These are phyloP conservation scores for Dryadomyces quercus-mongolicae DNA, from an alignment of 2,329 filamentous ascomycete species.

Conservation along the genomic window DNA sequence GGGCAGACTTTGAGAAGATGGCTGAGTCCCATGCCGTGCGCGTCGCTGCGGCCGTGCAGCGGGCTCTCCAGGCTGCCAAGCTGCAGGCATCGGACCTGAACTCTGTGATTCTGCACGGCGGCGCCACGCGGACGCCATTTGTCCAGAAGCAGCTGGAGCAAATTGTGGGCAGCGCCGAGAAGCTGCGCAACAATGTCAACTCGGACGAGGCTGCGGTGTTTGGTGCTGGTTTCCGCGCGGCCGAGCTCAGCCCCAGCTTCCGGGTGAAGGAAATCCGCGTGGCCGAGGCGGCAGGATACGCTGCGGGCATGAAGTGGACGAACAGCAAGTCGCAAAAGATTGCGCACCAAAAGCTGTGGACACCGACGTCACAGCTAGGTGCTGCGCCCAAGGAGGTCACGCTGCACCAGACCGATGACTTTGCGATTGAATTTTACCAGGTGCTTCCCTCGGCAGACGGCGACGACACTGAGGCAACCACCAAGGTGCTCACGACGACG, in stretches of 20 bases:
- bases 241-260: conserved; percentile 86
- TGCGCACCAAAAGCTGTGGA: conserved; percentile 74
- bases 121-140: conserved; percentile 81
- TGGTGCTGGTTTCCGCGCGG: conserved; percentile 88
- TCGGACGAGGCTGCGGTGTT: conserved; percentile 94
- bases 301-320: conserved; percentile 64
- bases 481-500: conserved; percentile 58
- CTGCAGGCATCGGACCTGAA: conserved; percentile 66
- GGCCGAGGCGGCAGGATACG: conserved; percentile 63
- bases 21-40: conserved; percentile 55
- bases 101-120: conserved; percentile 87
- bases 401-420: conserved; percentile 72
- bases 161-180: conserved; percentile 57
- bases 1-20: conserved; percentile 71
- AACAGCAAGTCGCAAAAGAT: conserved; percentile 51
- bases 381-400: conserved; percentile 70
- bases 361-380: conserved; percentile 61
- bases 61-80: conserved; percentile 62
- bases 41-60: conserved; percentile 55
- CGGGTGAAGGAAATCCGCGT: conserved; percentile 92
- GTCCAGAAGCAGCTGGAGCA: conserved; percentile 82
- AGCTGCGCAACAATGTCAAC: conserved; percentile 89
- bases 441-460: conserved; percentile 39
- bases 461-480: conserved; percentile 41
- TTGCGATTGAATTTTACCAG: conserved; percentile 70